These are phyloP conservation scores for Colletotrichum sojae DNA, from an alignment of 2,329 filamentous ascomycete genomes.

Conservation along the genomic window DNA sequence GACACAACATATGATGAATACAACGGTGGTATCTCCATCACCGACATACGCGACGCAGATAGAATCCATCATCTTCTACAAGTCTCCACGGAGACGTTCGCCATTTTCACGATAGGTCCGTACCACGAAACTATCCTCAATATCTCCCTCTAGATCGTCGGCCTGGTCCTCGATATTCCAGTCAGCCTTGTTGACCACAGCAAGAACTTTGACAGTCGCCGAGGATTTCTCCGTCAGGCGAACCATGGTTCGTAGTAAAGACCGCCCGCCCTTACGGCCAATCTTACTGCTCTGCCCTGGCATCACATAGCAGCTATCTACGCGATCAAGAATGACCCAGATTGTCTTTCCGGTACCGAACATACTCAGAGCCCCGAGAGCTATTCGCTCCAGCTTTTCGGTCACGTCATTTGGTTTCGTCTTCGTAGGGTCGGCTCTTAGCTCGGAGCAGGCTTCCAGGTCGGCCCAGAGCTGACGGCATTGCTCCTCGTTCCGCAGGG, in stretches of 20 bases:
- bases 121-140: too few species aligned
- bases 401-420: neutral
- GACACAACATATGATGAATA: too few species aligned
- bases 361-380: neutral
- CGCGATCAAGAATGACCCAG: constrained; percentile 8
- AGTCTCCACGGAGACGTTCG: too few species aligned
- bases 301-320: neutral
- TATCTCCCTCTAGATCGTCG: neutral
- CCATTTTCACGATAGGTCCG: too few species aligned
- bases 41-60: too few species aligned
- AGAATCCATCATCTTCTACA: too few species aligned
- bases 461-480: constrained; percentile 3
- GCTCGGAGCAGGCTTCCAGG: neutral
- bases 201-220: constrained; percentile 2
- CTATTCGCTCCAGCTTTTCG: neutral
- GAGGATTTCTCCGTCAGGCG: neutral
- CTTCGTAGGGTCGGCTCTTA: neutral
- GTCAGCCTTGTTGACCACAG: constrained; percentile 2
- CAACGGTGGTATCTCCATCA: too few species aligned
- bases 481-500: constrained; percentile 8
- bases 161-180: constrained; percentile 5
- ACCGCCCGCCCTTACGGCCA: neutral
- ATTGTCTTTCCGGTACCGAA: neutral
- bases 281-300: neutral
- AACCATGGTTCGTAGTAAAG: neutral